Evolutionary conservation across 1,139 yeast genomes (phyloP).

Genomic region (Blastobotrys buckinghamii): DNA sequence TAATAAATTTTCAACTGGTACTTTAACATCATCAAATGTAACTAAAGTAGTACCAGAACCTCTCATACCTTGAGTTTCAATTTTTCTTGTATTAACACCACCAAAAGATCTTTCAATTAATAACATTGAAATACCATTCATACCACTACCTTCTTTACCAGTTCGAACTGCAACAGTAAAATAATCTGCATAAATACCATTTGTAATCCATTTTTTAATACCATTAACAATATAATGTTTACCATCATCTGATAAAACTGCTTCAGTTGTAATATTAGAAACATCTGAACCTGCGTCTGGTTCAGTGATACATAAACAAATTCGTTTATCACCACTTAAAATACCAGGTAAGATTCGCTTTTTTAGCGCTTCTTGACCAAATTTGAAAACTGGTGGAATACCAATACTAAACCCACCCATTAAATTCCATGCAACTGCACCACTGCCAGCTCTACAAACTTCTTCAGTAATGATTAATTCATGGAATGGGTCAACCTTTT

Average conservation of each 20-base stretch:
- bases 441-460: constrained; percentile 38
- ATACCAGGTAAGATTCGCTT: constrained; percentile 35
- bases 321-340: constrained; percentile 36
- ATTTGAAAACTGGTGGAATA: constrained; percentile 37
- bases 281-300: constrained; percentile 43
- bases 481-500: constrained; percentile 37
- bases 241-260: constrained; percentile 36
- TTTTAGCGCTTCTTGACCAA: constrained; percentile 31
- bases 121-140: constrained; percentile 39
- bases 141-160: constrained; percentile 33
- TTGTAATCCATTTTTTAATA: constrained; percentile 42
- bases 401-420: constrained; percentile 40
- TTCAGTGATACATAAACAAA: constrained; percentile 40
- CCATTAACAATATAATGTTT: constrained; percentile 41
- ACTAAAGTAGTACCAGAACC: constrained; percentile 38
- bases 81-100: constrained; percentile 36
- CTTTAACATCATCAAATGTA: constrained; percentile 41
- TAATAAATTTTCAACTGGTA: constrained; percentile 39
- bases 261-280: constrained; percentile 38
- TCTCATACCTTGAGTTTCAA: constrained; percentile 39
- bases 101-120: constrained; percentile 37
- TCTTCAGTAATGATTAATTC: constrained; percentile 36
- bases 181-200: constrained; percentile 40
- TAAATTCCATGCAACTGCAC: constrained; percentile 38
- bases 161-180: constrained; percentile 44